Evolutionary conservation across 129 eudicot genomes (phyloP).

Genomic region (Rutidosis leptorrhynchoides): DNA sequence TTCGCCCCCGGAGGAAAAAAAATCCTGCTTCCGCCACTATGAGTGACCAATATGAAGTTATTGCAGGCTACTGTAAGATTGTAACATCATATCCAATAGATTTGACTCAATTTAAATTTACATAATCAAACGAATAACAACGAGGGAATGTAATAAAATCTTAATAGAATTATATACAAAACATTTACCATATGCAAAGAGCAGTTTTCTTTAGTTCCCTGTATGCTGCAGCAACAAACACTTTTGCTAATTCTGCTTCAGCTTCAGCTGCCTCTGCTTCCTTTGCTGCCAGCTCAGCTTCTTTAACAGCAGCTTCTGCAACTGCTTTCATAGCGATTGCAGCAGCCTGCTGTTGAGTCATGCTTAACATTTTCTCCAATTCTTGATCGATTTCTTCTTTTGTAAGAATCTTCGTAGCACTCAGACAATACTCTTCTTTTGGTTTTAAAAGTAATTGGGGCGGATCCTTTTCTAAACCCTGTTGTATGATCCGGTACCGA

Average conservation of each 20-base stretch:
- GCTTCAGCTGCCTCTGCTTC: constrained; percentile 92
- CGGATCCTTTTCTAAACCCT: constrained; percentile 25
- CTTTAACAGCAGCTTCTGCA: constrained; percentile 78
- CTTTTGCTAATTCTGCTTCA: constrained; percentile 69
- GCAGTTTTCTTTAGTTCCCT: constrained; percentile 40
- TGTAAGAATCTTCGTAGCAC: constrained; percentile 38
- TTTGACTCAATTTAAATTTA: neutral
- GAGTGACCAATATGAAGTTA: neutral
- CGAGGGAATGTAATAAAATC: neutral
- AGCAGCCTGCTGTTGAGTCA: constrained; percentile 78
- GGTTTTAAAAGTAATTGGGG: constrained; percentile 29
- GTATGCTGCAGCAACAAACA: constrained; percentile 68
- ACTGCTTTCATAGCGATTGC: constrained; percentile 79
- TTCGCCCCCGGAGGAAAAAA: too few species aligned
- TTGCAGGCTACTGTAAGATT: neutral
- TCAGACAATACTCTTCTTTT: constrained; percentile 28
- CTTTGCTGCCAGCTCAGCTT: constrained; percentile 75
- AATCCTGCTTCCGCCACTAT: too few species aligned
- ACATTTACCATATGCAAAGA: constrained; percentile 52
- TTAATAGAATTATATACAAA: neutral
- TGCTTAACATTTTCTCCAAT: constrained; percentile 66
- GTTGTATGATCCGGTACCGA: constrained; percentile 65
- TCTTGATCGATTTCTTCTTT: constrained; percentile 74
- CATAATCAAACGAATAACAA: neutral
- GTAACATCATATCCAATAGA: neutral